Evolutionary conservation across 2,329 filamentous ascomycete species (phyloP), one percentile per base, ranked within the genome.

Genomic region (Monilinia aucupariae): DNA sequence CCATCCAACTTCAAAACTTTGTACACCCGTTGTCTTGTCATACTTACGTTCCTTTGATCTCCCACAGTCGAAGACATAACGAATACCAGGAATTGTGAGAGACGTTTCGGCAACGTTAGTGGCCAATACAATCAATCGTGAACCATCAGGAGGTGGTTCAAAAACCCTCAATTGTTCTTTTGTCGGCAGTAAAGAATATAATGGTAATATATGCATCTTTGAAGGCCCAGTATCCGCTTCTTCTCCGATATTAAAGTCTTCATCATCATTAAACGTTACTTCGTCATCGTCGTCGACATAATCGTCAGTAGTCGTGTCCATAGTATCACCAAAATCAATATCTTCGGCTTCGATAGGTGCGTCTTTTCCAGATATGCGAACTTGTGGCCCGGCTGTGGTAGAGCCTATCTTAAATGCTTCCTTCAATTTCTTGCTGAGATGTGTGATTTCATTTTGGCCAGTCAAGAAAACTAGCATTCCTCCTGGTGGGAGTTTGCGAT

Each of bases 31-130:
- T 13, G 85, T 78, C n/a, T 85, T 82, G 73, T 97, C 90, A 71
- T 94, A 97, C 64, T 88, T 89, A 66, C 93, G 88, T 75, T 97
- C 92, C 75, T 99, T 99, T 43, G 90, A 89, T 56, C 96, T 83
- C 41, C 94, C 94, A 68, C 90, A 92, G 75, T 97, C 93, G 66
- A 99, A 97, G 10, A 99, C 94, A 72, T 97, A 99, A 65, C 91
- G 86, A 65, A 96, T 92, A 1, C 92, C 92, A 0, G 94, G 93
- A 63, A 99, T 99, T 0, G 94, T 99, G 73, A 99, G 82, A 83
- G 90, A 96, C 0, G 94, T 99, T 76, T 99, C 94, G 0, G 94
- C 94, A 51, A 99, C 91, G 75, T 99, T 99, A 50, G 94, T 99
- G 0, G 94, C 92, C 48, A 99, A 78, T 4, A 99, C 89, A 59